Evolutionary conservation across 1,284 basidiomycete species (phyloP), one percentile per base, ranked within the genome.

Genomic region (Rhodotorula sp.): DNA sequence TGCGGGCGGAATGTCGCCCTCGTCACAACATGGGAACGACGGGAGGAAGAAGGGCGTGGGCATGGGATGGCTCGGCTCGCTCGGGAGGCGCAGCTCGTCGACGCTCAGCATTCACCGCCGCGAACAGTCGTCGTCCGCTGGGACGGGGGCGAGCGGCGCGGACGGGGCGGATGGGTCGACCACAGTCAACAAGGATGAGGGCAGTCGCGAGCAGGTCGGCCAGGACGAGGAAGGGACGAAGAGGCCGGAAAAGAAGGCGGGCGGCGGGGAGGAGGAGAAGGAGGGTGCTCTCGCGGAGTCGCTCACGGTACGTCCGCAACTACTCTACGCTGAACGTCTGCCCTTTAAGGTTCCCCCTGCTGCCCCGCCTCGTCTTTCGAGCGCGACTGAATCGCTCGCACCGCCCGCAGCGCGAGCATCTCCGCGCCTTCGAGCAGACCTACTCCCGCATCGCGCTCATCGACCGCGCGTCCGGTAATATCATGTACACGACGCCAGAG

Each of bases 401-500:
- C 25, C 36, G n/a, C 25, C 15, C 17, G 36, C 39, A 62, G 50
- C 61, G n/a, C 29, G 32, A 29, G n/a, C 27, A 27, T 27, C 27
- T 63, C 29, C 25, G 44, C 9, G 34, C 41, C 21, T 56, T 71
- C 41, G 54, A 65, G 54, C 53, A 66, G 34, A 71, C 70, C 27
- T 71, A 71, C 62, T 61, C 53, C 5, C 56, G 58, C 13, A 48
- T 71, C 34, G 60, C 60, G 27, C 59, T 71, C 48, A 10, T 71
- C 53, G 37, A 56, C 46, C 39, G 46, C 10, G 13, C 29, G 3
- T 44, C 27, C 9, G 44, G 57, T 54, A 34, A 62, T n/a, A 51
- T 71, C 53, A 29, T 67, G 8, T 57, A 57, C 59, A 51, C 56
- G 27, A 71, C 62, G 32, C 66, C 70, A 1, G 51, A 64, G 25